Conservation (phyloP, 768 basidiomycete genomes). For the Suillus paluster region DNA sequence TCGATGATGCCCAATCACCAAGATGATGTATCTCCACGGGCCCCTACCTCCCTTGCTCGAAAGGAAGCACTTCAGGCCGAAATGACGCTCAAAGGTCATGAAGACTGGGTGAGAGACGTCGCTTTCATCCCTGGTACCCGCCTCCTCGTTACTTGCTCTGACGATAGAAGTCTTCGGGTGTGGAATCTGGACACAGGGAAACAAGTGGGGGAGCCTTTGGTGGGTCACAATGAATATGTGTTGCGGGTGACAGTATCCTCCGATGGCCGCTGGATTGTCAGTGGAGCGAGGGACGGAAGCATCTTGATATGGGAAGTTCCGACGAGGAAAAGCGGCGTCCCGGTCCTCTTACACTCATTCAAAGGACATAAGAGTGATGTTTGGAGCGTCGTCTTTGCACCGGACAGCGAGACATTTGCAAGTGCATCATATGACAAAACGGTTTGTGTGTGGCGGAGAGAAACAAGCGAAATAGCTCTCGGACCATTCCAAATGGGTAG, state of each 20-base stretch:
- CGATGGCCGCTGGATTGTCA: constrained; percentile 95
- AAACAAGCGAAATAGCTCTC: not conserved
- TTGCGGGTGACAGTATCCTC: constrained; percentile 83
- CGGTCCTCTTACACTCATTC: not conserved
- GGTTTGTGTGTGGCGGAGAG: constrained; percentile 1
- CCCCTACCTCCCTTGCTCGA: not conserved
- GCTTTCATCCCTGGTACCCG: constrained; percentile 14
- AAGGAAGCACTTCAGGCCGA: not conserved
- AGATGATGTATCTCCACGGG: not conserved
- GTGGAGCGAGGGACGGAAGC: constrained; percentile 93
- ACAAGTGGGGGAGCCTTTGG: constrained; percentile 8
- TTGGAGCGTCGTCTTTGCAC: constrained; percentile 38
- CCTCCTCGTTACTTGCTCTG: constrained; percentile 7
- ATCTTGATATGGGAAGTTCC: constrained; percentile 86
- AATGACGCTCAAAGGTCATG: not conserved
- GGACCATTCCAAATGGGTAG: not conserved
- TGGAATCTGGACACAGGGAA: constrained; percentile 15
- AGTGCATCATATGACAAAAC: constrained; percentile 1
- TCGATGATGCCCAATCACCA: not conserved
- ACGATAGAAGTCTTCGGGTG: not conserved
- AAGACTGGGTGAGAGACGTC: not conserved
- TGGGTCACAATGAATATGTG: constrained; percentile 60
- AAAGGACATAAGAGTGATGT: constrained; percentile 13
- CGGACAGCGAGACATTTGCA: constrained; percentile 12
- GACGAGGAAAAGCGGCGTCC: not conserved